Conservation (phyloP, 2,329 filamentous ascomycete genomes). For the Botrytis pseudocinerea region DNA sequence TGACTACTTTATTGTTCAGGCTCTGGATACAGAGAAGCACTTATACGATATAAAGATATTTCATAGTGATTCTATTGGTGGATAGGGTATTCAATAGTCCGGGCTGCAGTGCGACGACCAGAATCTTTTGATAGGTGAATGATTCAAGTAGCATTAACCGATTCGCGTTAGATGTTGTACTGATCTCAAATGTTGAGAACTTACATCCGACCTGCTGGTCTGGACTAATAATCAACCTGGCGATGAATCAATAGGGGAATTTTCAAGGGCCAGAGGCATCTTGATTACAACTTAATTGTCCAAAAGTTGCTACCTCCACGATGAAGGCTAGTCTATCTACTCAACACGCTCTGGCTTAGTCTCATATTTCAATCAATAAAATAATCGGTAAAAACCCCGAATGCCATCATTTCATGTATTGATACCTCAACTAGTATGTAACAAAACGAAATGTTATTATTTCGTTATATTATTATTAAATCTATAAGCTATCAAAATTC, state of each 20-base stretch:
- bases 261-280: background rate
- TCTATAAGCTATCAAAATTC: too few species aligned
- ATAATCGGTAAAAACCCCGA: too few species aligned
- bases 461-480: too few species aligned
- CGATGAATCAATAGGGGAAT: background rate
- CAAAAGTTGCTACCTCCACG: background rate
- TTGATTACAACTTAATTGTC: background rate
- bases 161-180: background rate
- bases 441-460: too few species aligned
- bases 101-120: background rate
- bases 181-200: background rate
- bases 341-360: background rate
- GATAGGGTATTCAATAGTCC: background rate
- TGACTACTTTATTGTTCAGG: background rate
- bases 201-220: background rate
- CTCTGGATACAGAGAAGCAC: background rate
- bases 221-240: background rate
- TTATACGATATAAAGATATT: background rate
- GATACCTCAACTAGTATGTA: too few species aligned
- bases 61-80: background rate
- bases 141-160: background rate
- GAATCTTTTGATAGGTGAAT: background rate
- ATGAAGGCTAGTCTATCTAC: background rate
- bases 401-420: too few species aligned
- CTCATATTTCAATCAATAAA: background rate